A percentile compares a stretch with the other conserved stretches of the same genome.
phyloP scores from a whole-genome alignment of 768 basidiomycete genomes.

The Pulveroboletus sp. region DNA sequence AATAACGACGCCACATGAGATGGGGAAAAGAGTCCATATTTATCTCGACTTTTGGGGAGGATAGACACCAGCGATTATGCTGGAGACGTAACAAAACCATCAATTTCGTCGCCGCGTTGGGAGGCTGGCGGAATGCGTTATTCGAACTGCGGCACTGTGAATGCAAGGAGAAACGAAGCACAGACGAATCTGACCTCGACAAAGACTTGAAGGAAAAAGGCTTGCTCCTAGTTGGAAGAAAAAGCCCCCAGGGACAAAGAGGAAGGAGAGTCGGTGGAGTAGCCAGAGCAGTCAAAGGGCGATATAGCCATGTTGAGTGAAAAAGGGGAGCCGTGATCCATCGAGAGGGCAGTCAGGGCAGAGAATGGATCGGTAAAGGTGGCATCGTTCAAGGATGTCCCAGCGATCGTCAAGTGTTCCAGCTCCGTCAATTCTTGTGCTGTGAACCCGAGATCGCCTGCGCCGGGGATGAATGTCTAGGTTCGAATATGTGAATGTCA shows the following conservation, averaged over 20 bases:
- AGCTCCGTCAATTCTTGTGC: conserved; percentile 13
- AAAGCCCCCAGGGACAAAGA: conserved; percentile 10
- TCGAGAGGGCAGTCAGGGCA: background rate
- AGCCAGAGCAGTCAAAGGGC: conserved; percentile 17
- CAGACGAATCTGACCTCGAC: background rate
- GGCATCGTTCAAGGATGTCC: conserved; percentile 22
- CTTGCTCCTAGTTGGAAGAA: conserved; percentile 1
- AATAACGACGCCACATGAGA: too few relatives aligned
- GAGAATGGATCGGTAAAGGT: conserved; percentile 27
- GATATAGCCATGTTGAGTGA: conserved; percentile 9
- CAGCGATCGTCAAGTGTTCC: conserved; percentile 17
- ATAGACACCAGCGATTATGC: too few relatives aligned
- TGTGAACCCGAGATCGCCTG: conserved; percentile 2
- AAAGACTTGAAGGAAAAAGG: background rate
- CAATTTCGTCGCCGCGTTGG: too few relatives aligned
- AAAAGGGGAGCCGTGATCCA: background rate
- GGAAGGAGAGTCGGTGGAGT: conserved; percentile 11
- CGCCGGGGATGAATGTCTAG: conserved; percentile 1
- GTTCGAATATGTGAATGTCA: background rate
- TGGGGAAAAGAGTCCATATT: too few relatives aligned
- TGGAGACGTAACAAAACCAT: too few relatives aligned
- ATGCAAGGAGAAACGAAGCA: background rate
- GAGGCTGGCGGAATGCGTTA: background rate
- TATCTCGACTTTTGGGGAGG: too few relatives aligned
- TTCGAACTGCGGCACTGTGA: background rate